Evolutionary conservation across 2,329 filamentous ascomycete species (phyloP).

Genomic region (Hymenoscyphus infarciens): DNA sequence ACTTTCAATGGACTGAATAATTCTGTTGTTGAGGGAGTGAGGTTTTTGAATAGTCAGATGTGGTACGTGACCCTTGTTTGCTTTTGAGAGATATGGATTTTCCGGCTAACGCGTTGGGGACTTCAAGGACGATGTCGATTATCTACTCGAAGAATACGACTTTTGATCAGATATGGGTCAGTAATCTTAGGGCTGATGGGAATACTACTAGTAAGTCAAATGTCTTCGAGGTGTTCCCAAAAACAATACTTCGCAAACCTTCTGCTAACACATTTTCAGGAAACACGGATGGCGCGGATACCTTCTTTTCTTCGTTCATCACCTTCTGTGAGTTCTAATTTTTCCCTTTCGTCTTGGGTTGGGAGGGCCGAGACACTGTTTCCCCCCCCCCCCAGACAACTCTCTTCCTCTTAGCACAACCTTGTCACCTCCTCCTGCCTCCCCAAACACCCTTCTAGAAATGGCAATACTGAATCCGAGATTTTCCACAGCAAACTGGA

Average conservation of each 20-base stretch:
- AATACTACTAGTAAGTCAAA: slow-evolving; percentile 40
- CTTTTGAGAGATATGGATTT: not conserved
- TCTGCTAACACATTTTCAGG: not conserved
- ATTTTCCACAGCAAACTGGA: slow-evolving; percentile 39
- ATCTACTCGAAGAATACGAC: slow-evolving; percentile 42
- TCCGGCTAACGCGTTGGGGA: too few relatives aligned
- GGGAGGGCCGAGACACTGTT: too few relatives aligned
- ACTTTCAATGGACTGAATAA: slow-evolving; percentile 48
- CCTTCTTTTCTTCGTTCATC: slow-evolving; percentile 50
- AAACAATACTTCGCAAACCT: too few relatives aligned
- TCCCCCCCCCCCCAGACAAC: too few relatives aligned
- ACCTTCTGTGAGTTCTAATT: slow-evolving; percentile 36
- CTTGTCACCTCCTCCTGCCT: too few relatives aligned
- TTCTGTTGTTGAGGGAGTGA: slow-evolving; percentile 45
- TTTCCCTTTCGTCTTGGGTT: too few relatives aligned
- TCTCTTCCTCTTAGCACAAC: too few relatives aligned
- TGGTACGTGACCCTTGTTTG: slow-evolving; percentile 39
- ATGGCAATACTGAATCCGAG: too few relatives aligned
- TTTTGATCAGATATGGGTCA: slow-evolving; percentile 50
- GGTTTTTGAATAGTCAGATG: slow-evolving; percentile 57
- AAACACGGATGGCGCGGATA: slow-evolving; percentile 47
- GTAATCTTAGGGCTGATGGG: slow-evolving; percentile 42
- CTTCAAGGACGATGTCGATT: slow-evolving; percentile 43
- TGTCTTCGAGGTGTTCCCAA: not conserved
- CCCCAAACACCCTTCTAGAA: too few relatives aligned